A percentile compares a stretch with the other conserved stretches of the same genome.
Conservation (phyloP, 306 rosid species). For the Citrullus amarus region DNA sequence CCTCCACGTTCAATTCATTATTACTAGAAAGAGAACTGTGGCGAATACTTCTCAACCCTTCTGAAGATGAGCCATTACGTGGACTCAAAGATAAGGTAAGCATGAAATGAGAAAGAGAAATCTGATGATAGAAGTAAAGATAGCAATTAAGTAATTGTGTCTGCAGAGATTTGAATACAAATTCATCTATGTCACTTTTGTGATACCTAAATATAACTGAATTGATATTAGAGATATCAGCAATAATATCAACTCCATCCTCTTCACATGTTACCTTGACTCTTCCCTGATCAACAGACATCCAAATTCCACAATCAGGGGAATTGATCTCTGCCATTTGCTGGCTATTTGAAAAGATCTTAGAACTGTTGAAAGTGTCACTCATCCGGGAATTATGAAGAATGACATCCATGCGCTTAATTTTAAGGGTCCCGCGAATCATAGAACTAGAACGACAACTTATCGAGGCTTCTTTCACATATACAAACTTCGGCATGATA, state of each 20-base stretch:
- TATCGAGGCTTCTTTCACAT: conserved; percentile 15
- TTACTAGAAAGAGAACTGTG: conserved; percentile 23
- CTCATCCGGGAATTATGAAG: conserved; percentile 51
- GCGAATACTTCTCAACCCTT: conserved; percentile 17
- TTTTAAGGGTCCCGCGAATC: conserved; percentile 34
- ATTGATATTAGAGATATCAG: conserved; percentile 36
- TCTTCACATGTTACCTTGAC: conserved; percentile 42
- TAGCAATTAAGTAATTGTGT: conserved; percentile 35
- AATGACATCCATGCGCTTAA: conserved; percentile 42
- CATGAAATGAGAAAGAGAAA: conserved; percentile 45
- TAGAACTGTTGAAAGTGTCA: conserved; percentile 20
- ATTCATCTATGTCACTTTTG: conserved; percentile 28
- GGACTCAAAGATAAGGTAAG: conserved; percentile 25
- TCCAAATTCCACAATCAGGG: conserved; percentile 67
- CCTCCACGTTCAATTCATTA: conserved; percentile 23
- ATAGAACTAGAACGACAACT: conserved; percentile 24
- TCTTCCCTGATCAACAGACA: conserved; percentile 42
- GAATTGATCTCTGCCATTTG: conserved; percentile 29
- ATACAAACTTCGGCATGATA: conserved; percentile 20
- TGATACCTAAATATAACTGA: conserved; percentile 37
- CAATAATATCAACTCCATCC: conserved; percentile 36
- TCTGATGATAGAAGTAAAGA: conserved; percentile 44
- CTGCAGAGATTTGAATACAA: conserved; percentile 31
- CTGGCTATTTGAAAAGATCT: conserved; percentile 20
- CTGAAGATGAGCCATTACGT: conserved; percentile 28